Evolutionary conservation across 257 asterid genomes (phyloP), one percentile per base, ranked within the genome.

Genomic region (Euphrasia confusa): DNA sequence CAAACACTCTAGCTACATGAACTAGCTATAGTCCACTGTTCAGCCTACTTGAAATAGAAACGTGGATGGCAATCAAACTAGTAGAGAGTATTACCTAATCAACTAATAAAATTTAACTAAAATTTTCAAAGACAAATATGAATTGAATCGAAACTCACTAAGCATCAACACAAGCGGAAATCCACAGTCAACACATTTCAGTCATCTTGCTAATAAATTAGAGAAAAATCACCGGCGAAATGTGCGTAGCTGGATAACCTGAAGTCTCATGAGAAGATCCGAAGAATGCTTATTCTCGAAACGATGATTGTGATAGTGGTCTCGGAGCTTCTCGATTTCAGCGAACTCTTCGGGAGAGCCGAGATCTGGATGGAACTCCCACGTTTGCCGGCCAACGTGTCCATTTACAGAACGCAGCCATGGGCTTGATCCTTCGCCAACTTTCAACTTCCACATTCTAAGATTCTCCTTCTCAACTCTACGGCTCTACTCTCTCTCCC

Each of bases 181-280:
- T 37, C 30, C 62, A 55, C 37, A 10, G 49, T 13, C 56, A 47
- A 45, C 58, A 62, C 13, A 61, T 9, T 54, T 62, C 59, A 54
- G 54, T 18, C 27, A 47, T 57, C 66, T 54, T 61, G 45, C 62
- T 61, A 37, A 53, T 14, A 32, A 59, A 54, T 26, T 44, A 21
- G 26, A 28, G 37, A 65, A 4, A 6, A 26, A 37, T 11, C 48
- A 44, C 78, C 76, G 54, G 54, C 14, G 49, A 60, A 54, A 17
- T 7, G 44, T 32, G 28, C 33, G 59, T 57, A 56, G 28, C 48
- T 32, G 40, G 57, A 12, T 44, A 66, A 91, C 98, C 76, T 91
- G 98, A 76, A 72, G 68, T 71, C 96, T 90, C 98, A 91, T 91
- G 68, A 86, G 79, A 69, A 86, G 95, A 79, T 91, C 96, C 10